These are phyloP conservation scores for Nigrograna mackinnonii DNA, from an alignment of 2,329 filamentous ascomycete species.

Conservation along the genomic window DNA sequence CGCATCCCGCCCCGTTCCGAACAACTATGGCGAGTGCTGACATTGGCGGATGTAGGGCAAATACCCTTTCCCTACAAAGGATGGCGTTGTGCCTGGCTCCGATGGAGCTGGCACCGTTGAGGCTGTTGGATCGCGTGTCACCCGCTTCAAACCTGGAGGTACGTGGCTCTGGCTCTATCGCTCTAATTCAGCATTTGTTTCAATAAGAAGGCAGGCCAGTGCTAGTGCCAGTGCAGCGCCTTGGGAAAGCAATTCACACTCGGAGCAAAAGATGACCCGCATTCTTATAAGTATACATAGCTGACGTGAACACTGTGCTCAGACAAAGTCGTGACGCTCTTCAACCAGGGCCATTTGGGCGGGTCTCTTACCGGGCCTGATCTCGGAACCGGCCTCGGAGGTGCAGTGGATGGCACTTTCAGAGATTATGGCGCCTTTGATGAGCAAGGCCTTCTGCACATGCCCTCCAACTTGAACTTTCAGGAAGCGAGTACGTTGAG, in stretches of 20 bases:
- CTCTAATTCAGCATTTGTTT: not conserved
- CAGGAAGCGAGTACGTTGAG: slow-evolving; percentile 51
- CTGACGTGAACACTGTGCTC: slow-evolving; percentile 4
- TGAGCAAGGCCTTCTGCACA: slow-evolving; percentile 67
- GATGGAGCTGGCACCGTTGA: slow-evolving; percentile 58
- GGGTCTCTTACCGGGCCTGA: slow-evolving; percentile 47
- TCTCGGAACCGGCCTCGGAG: slow-evolving; percentile 65
- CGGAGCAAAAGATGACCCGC: too few species aligned
- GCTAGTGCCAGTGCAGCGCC: too few species aligned
- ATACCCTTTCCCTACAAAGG: slow-evolving; percentile 48
- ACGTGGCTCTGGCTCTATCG: too few species aligned
- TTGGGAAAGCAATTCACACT: too few species aligned
- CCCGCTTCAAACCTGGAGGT: slow-evolving; percentile 57
- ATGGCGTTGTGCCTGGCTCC: slow-evolving; percentile 50
- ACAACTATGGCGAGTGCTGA: too few species aligned
- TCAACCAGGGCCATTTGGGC: slow-evolving; percentile 62
- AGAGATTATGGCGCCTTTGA: slow-evolving; percentile 69
- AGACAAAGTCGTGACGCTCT: slow-evolving; percentile 65
- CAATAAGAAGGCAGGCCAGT: too few species aligned
- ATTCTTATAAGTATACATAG: too few species aligned
- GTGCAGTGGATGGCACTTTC: slow-evolving; percentile 68
- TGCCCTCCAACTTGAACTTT: slow-evolving; percentile 60
- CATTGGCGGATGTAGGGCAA: slow-evolving; percentile 33
- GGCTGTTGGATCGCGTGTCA: slow-evolving; percentile 59
- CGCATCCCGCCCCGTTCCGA: too few species aligned